Conservation (phyloP, 495 filamentous ascomycete species). For the Penicillium daleae region DNA sequence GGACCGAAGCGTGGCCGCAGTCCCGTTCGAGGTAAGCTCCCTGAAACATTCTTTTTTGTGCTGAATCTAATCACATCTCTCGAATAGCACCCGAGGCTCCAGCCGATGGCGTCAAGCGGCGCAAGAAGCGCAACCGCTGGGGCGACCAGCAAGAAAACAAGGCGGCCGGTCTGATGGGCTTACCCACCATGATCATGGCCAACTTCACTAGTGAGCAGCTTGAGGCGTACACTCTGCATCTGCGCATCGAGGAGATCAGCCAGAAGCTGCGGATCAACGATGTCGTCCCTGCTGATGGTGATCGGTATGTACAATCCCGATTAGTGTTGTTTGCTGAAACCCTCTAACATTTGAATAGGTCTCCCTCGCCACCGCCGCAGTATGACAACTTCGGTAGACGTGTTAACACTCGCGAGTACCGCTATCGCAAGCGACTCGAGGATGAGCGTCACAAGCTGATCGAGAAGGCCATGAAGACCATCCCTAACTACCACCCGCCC, state of each 20-base stretch:
- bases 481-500: constrained; percentile 97
- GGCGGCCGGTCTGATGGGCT: constrained; percentile 94
- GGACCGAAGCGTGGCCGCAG: constrained; percentile 76
- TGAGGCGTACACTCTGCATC: constrained; percentile 91
- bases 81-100: constrained; percentile 49
- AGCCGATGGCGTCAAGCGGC: constrained; percentile 73
- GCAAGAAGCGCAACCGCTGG: constrained; percentile 99
- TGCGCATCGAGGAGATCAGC: constrained; percentile 97
- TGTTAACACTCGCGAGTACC: constrained; percentile 97
- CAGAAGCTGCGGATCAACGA: constrained; percentile 98
- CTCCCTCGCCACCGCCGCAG: constrained; percentile 91
- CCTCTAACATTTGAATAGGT: constrained; percentile 57
- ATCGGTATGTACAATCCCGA: constrained; percentile 65
- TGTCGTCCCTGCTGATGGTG: constrained; percentile 91
- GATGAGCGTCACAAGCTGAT: constrained; percentile 98
- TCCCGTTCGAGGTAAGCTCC: constrained; percentile 60
- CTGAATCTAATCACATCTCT: constrained; percentile 6
- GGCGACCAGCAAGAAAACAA: constrained; percentile 96
- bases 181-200: constrained; percentile 92
- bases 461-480: constrained; percentile 97
- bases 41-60: not conserved
- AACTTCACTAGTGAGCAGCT: constrained; percentile 98
- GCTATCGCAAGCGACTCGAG: constrained; percentile 95
- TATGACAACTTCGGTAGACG: constrained; percentile 98
- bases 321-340: not conserved